phyloP scores from a whole-genome alignment of 768 basidiomycete genomes.

The Hortiboletus campestris region DNA sequence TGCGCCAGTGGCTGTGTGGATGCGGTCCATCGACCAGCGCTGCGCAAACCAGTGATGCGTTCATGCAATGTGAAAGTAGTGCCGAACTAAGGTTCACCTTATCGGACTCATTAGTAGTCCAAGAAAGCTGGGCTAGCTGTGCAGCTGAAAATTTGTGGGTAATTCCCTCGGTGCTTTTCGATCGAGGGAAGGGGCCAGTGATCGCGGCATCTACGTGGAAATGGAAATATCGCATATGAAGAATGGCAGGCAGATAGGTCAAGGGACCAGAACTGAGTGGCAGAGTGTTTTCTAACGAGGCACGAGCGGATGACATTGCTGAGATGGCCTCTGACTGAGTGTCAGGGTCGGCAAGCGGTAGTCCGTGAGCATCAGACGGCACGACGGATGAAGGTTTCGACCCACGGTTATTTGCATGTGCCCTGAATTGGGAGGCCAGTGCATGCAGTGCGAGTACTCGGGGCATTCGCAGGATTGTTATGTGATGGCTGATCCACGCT shows the following conservation, averaged over 20 bases:
- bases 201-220: slow-evolving; percentile 21
- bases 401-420: neutral
- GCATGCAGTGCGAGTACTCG: too few relatives aligned
- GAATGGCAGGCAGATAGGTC: too few relatives aligned
- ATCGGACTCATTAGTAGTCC: neutral
- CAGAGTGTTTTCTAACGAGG: neutral
- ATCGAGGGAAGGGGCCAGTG: neutral
- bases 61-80: neutral
- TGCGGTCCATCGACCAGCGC: slow-evolving; percentile 1
- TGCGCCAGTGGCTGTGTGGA: slow-evolving; percentile 13
- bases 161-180: slow-evolving; percentile 18
- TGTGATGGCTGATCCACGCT: slow-evolving; percentile 10
- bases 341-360: slow-evolving; percentile 8
- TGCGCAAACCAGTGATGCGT: slow-evolving; percentile 7
- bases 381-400: too few relatives aligned
- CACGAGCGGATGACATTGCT: neutral
- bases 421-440: neutral
- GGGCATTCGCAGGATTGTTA: too few relatives aligned
- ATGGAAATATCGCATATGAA: neutral
- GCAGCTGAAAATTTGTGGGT: too few relatives aligned
- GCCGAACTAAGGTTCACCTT: neutral
- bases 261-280: too few relatives aligned
- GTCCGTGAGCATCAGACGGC: neutral
- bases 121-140: neutral
- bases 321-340: neutral